Conservation (phyloP, 371 early-diverging fungal genomes). For the Umbelopsis sp. region DNA sequence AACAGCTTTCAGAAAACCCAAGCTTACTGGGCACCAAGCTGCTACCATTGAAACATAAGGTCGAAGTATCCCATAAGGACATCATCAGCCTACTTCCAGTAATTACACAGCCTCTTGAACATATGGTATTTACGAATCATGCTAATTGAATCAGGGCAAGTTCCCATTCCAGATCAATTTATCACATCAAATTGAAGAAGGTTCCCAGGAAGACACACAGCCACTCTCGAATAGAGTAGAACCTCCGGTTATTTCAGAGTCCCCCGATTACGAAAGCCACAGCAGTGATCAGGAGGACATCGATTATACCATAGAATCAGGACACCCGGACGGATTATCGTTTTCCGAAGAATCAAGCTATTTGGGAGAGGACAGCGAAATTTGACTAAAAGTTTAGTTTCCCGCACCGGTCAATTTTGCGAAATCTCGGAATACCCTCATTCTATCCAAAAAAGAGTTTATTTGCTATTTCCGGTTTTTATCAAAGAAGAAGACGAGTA, state of each 20-base stretch:
- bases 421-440: too few species aligned
- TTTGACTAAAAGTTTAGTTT: too few species aligned
- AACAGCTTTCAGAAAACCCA: conserved; percentile 9
- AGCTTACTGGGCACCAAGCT: conserved; percentile 10
- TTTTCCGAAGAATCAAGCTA: conserved; percentile 16
- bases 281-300: conserved; percentile 9
- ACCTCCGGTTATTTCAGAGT: neutral
- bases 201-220: neutral
- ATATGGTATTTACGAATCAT: neutral
- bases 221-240: neutral
- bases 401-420: too few species aligned
- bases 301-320: conserved; percentile 1
- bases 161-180: conserved; percentile 6
- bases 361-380: neutral
- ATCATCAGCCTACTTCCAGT: conserved; percentile 12
- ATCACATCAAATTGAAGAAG: neutral
- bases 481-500: too few species aligned
- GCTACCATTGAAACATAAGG: conserved; percentile 6
- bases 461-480: too few species aligned
- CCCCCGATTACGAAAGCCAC: neutral
- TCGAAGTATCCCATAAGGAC: neutral
- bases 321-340: neutral
- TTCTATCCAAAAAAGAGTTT: too few species aligned
- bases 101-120: neutral
- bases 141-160: neutral